Conservation (phyloP, 1,139 yeast species). For the Lodderomyces parapsilosis region DNA sequence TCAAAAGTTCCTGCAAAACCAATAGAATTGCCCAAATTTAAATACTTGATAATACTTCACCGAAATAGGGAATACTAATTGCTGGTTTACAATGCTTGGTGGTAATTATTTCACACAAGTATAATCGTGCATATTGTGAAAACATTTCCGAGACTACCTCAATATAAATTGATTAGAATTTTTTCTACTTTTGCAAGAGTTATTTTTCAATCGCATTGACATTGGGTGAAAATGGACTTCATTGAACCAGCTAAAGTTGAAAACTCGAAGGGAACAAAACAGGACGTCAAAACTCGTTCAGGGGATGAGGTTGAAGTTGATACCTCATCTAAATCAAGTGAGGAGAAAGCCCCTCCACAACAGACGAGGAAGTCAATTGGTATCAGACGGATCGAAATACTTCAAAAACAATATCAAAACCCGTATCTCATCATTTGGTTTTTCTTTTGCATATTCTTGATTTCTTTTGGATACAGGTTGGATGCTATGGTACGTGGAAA, state of each 20-base stretch:
- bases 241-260: neutral
- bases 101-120: too few species aligned
- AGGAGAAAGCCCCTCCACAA: neutral
- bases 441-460: conserved; percentile 52
- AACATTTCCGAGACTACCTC: too few species aligned
- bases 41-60: too few species aligned
- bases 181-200: too few species aligned
- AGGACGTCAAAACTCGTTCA: neutral
- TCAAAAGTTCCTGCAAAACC: too few species aligned
- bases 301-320: neutral
- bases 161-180: too few species aligned
- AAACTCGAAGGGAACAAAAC: neutral
- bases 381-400: conserved; percentile 40
- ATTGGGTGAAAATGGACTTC: neutral
- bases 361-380: conserved; percentile 30
- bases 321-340: neutral
- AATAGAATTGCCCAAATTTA: too few species aligned
- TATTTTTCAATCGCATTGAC: too few species aligned
- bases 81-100: too few species aligned
- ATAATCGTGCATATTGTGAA: too few species aligned
- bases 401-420: conserved; percentile 31
- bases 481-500: conserved; percentile 53
- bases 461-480: conserved; percentile 63
- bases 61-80: too few species aligned
- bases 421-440: conserved; percentile 28